Percentiles rank a stretch among this genome's conserved stretches.
Evolutionary conservation across 2,329 filamentous ascomycete genomes (phyloP).

Genomic region (Mycosphaerella sp.): DNA sequence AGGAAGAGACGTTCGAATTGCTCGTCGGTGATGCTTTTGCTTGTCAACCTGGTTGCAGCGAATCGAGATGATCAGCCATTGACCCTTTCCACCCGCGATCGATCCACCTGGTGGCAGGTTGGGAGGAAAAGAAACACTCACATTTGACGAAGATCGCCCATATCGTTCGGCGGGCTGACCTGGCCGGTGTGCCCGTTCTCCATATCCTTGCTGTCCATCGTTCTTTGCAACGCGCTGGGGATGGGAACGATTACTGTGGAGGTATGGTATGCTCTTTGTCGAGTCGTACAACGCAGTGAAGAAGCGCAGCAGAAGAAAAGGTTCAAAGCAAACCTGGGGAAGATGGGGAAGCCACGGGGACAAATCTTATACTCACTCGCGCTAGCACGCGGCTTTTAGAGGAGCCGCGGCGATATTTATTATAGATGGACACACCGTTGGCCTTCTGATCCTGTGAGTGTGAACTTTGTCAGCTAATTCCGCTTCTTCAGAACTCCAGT

Average conservation of each 20-base stretch:
- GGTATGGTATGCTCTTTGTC: too few relatives aligned
- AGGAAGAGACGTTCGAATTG: constrained; percentile 25
- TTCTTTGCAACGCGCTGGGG: neutral
- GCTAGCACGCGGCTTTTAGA: neutral
- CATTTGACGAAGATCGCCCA: neutral
- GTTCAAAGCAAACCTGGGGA: neutral
- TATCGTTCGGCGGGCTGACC: neutral
- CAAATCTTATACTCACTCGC: neutral
- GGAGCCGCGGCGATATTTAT: neutral
- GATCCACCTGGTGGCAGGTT: too few relatives aligned
- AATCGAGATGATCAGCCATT: too few relatives aligned
- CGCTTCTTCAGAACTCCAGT: neutral
- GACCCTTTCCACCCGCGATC: too few relatives aligned
- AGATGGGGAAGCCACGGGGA: neutral
- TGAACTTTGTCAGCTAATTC: neutral
- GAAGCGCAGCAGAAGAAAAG: neutral
- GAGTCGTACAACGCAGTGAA: neutral
- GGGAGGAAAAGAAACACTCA: neutral
- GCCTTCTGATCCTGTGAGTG: too few relatives aligned
- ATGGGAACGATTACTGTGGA: too few relatives aligned
- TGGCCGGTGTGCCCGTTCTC: neutral
- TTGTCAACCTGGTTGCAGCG: constrained; percentile 4
- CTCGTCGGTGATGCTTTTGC: constrained; percentile 24
- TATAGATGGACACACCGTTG: neutral
- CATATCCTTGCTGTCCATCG: neutral